Percentiles rank a stretch among this genome's conserved stretches.
Evolutionary conservation across 2,329 filamentous ascomycete species (phyloP).

Genomic region (Arthrocladium fulminans): DNA sequence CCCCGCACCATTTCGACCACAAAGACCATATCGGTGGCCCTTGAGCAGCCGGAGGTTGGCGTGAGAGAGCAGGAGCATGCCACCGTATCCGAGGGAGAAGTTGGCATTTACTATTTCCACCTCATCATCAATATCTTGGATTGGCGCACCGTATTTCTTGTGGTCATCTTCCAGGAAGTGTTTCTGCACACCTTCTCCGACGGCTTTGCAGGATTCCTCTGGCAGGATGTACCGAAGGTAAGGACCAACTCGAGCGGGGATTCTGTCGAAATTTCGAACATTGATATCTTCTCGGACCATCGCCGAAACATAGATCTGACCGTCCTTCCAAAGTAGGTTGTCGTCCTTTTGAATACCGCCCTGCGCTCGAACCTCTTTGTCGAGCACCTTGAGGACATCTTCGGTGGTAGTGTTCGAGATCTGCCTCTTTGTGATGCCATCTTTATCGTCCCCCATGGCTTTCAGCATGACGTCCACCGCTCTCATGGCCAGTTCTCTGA

Average conservation of each 20-base stretch:
- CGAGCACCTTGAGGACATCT: conserved; percentile 65
- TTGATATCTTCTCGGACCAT: conserved; percentile 87
- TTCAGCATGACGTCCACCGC: conserved; percentile 82
- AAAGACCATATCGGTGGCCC: conserved; percentile 94
- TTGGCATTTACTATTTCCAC: conserved; percentile 94
- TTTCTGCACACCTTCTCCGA: conserved; percentile 65
- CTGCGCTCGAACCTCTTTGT: conserved; percentile 64
- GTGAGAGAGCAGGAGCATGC: conserved; percentile 92
- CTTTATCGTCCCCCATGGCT: conserved; percentile 69
- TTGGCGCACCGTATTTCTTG: conserved; percentile 73
- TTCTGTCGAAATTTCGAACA: conserved; percentile 65
- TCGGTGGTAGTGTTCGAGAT: conserved; percentile 60
- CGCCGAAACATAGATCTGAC: conserved; percentile 65
- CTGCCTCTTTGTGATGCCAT: conserved; percentile 46
- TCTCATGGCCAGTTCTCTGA: conserved; percentile 77
- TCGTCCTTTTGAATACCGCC: conserved; percentile 57
- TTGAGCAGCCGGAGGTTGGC: conserved; percentile 91
- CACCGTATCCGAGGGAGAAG: conserved; percentile 95
- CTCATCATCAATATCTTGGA: conserved; percentile 85
- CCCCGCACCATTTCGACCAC: conserved; percentile 91
- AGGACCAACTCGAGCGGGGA: conserved; percentile 58
- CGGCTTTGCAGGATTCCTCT: conserved; percentile 51
- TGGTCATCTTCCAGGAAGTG: conserved; percentile 77
- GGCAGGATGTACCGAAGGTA: conserved; percentile 67
- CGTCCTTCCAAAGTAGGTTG: conserved; percentile 52